These are phyloP conservation scores for Basipetospora chlamydospora DNA, from an alignment of 2,329 filamentous ascomycete species.

Conservation along the genomic window DNA sequence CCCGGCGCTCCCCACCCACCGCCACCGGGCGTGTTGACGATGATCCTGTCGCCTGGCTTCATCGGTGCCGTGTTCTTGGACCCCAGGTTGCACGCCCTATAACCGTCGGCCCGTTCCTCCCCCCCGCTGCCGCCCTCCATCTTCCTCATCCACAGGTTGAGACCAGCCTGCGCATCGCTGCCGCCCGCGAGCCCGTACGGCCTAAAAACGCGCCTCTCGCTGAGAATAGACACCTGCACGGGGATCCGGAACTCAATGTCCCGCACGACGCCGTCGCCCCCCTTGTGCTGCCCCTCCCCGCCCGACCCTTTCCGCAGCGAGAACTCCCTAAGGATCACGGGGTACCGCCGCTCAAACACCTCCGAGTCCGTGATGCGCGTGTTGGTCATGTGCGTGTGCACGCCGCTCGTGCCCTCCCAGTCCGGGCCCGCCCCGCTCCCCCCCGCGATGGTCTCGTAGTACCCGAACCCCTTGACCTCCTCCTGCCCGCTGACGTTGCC, in stretches of 20 bases:
- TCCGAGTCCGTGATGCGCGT: conserved; percentile 52
- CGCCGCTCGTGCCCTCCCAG: conserved; percentile 27
- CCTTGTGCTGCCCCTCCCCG: conserved; percentile 49
- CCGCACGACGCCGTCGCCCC: conserved; percentile 60
- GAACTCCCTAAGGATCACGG: conserved; percentile 59
- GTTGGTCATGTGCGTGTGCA: conserved; percentile 53
- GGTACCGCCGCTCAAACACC: conserved; percentile 40
- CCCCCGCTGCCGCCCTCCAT: conserved; percentile 12
- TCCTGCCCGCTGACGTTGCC: conserved; percentile 23
- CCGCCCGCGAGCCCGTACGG: conserved; percentile 65
- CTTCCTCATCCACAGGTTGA: conserved; percentile 77
- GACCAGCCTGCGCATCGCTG: conserved; percentile 59
- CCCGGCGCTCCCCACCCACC: conserved; percentile 41
- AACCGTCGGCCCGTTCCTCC: conserved; percentile 41
- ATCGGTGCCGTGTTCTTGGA: conserved; percentile 70
- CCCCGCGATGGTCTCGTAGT: conserved; percentile 46
- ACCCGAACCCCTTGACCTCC: conserved; percentile 26
- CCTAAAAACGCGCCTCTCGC: conserved; percentile 61
- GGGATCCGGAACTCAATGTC: conserved; percentile 71
- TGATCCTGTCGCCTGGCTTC: conserved; percentile 62
- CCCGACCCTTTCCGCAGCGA: conserved; percentile 47
- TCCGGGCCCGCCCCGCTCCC: conserved; percentile 56
- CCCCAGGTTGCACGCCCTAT: conserved; percentile 55
- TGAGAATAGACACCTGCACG: conserved; percentile 63
- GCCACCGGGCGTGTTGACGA: conserved; percentile 64